Percentiles rank a stretch among this genome's conserved stretches.
These are phyloP conservation scores for Ocimum tenuiflorum DNA, from an alignment of 257 asterid species.

Conservation along the genomic window DNA sequence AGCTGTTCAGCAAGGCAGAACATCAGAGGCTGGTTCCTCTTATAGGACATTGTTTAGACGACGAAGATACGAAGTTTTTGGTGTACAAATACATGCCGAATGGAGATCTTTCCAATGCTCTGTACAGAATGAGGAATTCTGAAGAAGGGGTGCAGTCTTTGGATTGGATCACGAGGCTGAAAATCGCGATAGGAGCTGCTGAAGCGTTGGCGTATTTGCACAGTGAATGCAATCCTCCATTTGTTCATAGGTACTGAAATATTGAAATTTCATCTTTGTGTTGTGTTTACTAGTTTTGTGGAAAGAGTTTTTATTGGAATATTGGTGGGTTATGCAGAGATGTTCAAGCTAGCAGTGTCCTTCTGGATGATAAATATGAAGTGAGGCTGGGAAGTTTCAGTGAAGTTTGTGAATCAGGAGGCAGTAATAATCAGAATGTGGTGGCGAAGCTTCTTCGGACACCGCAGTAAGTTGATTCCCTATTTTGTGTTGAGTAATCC, in stretches of 20 bases:
- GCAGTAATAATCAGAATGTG: constrained; percentile 31
- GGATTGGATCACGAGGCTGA: constrained; percentile 81
- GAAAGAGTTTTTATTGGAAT: neutral
- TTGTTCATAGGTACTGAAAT: constrained; percentile 55
- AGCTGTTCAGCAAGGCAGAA: constrained; percentile 31
- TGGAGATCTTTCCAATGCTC: constrained; percentile 53
- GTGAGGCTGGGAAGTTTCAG: constrained; percentile 77
- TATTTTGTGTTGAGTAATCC: too few relatives aligned
- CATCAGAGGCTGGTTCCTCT: constrained; percentile 57
- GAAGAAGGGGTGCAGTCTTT: constrained; percentile 48
- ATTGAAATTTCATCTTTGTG: neutral
- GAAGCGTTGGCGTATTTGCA: constrained; percentile 63
- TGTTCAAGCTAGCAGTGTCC: constrained; percentile 75
- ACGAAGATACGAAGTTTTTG: constrained; percentile 45
- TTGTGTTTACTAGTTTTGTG: neutral
- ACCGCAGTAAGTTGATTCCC: constrained; percentile 68
- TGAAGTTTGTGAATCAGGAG: constrained; percentile 39
- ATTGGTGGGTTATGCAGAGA: constrained; percentile 40
- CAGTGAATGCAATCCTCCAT: constrained; percentile 64
- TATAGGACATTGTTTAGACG: constrained; percentile 60
- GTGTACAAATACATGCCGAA: constrained; percentile 57
- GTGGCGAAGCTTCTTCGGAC: constrained; percentile 40
- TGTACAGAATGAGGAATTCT: constrained; percentile 25
- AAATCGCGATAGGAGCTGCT: constrained; percentile 69
- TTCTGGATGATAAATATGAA: constrained; percentile 68